phyloP scores from a whole-genome alignment of 1,284 basidiomycete genomes.

The Crucibulum parvulum region DNA sequence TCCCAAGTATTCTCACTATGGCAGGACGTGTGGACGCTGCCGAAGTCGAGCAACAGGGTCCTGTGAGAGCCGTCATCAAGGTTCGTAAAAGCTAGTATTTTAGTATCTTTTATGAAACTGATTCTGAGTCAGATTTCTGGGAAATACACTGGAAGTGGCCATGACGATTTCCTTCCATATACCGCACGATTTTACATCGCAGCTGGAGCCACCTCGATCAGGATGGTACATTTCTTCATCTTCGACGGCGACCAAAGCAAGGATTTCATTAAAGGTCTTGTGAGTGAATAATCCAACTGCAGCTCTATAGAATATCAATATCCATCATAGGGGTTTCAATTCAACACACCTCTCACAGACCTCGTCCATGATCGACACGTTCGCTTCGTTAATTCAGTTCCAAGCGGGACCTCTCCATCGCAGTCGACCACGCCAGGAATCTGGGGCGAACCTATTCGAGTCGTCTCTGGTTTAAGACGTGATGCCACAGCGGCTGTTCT shows the following conservation, averaged over 20 bases:
- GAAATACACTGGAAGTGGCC: slow-evolving; percentile 42
- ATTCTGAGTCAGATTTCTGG: slow-evolving; percentile 40
- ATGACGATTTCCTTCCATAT: slow-evolving; percentile 45
- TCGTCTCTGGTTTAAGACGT: slow-evolving; percentile 45
- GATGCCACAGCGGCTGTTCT: slow-evolving; percentile 48
- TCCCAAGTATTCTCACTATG: slow-evolving; percentile 32
- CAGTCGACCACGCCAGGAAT: slow-evolving; percentile 27
- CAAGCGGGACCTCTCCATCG: slow-evolving; percentile 10
- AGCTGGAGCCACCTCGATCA: slow-evolving; percentile 40
- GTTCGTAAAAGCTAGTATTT: slow-evolving; percentile 14
- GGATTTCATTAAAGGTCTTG: slow-evolving; percentile 50
- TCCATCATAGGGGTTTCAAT: slow-evolving; percentile 36
- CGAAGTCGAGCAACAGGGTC: slow-evolving; percentile 44
- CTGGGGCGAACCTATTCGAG: slow-evolving; percentile 47
- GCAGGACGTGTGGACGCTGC: slow-evolving; percentile 38
- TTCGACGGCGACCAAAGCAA: slow-evolving; percentile 48
- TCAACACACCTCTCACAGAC: slow-evolving; percentile 43
- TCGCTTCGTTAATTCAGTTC: slow-evolving; percentile 31
- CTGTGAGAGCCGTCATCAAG: slow-evolving; percentile 51
- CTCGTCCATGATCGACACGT: slow-evolving; percentile 46
- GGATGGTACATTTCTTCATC: slow-evolving; percentile 49
- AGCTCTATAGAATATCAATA: background rate
- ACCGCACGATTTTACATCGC: slow-evolving; percentile 45
- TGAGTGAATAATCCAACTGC: slow-evolving; percentile 11
- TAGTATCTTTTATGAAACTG: background rate